Conservation (phyloP, 805 yeast species). For the Ogataea trehalophila region DNA sequence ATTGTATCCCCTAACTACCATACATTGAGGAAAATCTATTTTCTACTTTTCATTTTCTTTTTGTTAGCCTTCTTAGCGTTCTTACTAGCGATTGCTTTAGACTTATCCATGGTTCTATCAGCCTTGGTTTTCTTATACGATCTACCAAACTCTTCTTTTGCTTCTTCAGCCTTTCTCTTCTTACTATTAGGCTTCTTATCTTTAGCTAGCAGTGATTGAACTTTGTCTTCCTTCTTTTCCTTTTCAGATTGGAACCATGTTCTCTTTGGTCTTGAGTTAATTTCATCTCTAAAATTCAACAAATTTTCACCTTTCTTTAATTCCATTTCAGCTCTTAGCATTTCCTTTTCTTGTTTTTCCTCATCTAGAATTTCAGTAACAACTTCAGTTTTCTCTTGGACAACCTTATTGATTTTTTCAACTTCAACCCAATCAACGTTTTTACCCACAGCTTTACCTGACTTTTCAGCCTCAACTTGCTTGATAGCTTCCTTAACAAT, state of each 20-base stretch:
- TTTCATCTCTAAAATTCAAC: conserved; percentile 75
- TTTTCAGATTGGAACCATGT: conserved; percentile 86
- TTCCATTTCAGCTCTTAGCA: conserved; percentile 87
- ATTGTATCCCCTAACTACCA: too few relatives aligned
- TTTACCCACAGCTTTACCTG: conserved; percentile 74
- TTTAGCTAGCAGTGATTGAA: conserved; percentile 31
- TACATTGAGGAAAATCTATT: background rate
- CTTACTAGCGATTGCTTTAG: conserved; percentile 29
- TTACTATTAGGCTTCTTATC: conserved; percentile 59
- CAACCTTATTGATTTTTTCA: conserved; percentile 57
- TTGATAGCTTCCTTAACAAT: conserved; percentile 90
- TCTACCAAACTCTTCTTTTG: conserved; percentile 51
- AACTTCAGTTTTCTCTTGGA: conserved; percentile 54
- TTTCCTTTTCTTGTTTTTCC: conserved; percentile 84
- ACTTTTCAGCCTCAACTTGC: conserved; percentile 45
- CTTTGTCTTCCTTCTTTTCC: conserved; percentile 44
- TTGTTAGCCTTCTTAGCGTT: conserved; percentile 24
- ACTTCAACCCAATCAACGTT: conserved; percentile 87
- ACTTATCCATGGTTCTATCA: conserved; percentile 56
- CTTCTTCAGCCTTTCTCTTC: conserved; percentile 66
- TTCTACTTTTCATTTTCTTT: conserved; percentile 21
- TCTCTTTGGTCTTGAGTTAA: conserved; percentile 84
- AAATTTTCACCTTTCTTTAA: conserved; percentile 79
- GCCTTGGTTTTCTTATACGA: conserved; percentile 74
- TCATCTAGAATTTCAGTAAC: conserved; percentile 79